A percentile compares a stretch with the other conserved stretches of the same genome.
These are phyloP conservation scores for Monilinia vaccinii-corymbosi DNA, from an alignment of 2,329 filamentous ascomycete species.

Conservation along the genomic window DNA sequence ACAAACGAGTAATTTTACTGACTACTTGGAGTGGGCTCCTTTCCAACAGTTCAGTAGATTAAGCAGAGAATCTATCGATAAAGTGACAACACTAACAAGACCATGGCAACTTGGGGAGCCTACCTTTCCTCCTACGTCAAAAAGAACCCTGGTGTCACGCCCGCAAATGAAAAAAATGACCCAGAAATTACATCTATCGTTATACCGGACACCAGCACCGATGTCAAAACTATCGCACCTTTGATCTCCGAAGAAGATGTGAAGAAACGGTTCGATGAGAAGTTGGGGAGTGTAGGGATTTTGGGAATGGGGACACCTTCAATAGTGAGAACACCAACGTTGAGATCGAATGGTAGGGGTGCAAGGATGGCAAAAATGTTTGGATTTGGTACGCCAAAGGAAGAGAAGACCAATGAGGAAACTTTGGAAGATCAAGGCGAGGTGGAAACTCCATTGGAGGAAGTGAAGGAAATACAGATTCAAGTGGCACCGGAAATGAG, in stretches of 20 bases:
- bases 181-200: background rate
- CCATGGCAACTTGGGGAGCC: constrained; percentile 19
- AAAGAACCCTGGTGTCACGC: constrained; percentile 6
- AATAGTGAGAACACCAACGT: background rate
- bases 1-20: background rate
- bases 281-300: constrained; percentile 3
- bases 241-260: background rate
- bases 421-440: background rate
- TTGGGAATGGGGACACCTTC: background rate
- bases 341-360: constrained; percentile 13
- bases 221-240: background rate
- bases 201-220: background rate
- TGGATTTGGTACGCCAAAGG: constrained; percentile 13
- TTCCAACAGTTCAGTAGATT: background rate
- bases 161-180: background rate
- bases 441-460: background rate
- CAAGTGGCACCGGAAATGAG: background rate
- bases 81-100: background rate
- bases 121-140: constrained; percentile 19
- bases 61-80: background rate
- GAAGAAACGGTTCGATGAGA: constrained; percentile 1
- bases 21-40: no score
- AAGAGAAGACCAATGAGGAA: background rate
- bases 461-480: background rate
- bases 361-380: constrained; percentile 19